phyloP scores from a whole-genome alignment of 2,329 filamentous ascomycete genomes.

The Neocatenulostroma microsporum region DNA sequence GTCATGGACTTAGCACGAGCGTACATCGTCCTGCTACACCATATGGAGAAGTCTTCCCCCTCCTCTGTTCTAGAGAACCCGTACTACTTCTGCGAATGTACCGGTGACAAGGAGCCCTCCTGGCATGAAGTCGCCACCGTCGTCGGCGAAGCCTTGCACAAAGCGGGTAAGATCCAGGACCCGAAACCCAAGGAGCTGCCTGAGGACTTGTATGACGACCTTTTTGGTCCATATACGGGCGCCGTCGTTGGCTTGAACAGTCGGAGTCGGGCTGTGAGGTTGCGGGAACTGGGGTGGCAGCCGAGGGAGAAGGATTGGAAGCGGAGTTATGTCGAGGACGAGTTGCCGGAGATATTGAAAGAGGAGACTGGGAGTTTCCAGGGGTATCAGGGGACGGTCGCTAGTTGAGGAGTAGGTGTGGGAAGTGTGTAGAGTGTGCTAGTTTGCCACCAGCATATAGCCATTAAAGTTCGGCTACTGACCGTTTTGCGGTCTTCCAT shows the following conservation, averaged over 20 bases:
- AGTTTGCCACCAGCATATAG: no score
- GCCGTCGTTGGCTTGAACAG: conserved; percentile 37
- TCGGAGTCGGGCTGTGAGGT: conserved; percentile 37
- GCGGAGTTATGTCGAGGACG: conserved; percentile 36
- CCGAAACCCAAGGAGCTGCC: conserved; percentile 31
- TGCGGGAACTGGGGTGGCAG: conserved; percentile 41
- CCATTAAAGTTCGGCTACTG: no score
- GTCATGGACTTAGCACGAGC: conserved; percentile 42
- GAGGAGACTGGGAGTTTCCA: conserved; percentile 13
- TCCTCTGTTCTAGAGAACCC: conserved; percentile 35
- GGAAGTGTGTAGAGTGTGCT: no score
- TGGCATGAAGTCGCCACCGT: conserved; percentile 36
- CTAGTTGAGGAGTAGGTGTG: conserved; percentile 4
- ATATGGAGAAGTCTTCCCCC: conserved; percentile 32
- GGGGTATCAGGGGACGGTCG: conserved; percentile 7
- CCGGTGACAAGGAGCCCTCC: conserved; percentile 34
- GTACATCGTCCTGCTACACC: conserved; percentile 41
- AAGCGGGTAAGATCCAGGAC: conserved; percentile 33
- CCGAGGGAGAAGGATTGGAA: conserved; percentile 38
- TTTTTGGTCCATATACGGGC: conserved; percentile 33
- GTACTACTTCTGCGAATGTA: conserved; percentile 45
- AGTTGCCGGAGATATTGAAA: conserved; percentile 32
- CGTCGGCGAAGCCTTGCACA: conserved; percentile 33
- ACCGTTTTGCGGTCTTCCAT: no score
- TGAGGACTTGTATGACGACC: conserved; percentile 33